Evolutionary conservation across 805 yeast species (phyloP).

Genomic region (Komagataella pastoris): DNA sequence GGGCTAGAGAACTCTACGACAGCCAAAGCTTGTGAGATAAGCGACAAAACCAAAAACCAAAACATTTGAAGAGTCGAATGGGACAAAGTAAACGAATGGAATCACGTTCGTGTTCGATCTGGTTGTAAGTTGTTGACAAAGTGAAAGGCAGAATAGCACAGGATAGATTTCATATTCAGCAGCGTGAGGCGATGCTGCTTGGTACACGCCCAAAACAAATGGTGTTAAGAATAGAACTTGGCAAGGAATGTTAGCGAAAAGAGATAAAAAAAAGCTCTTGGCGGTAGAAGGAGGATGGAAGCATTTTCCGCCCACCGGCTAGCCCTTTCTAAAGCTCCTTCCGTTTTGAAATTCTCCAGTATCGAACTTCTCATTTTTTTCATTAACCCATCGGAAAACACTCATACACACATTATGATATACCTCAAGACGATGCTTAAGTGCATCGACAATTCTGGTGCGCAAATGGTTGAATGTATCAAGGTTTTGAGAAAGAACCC

Average conservation of each 20-base stretch:
- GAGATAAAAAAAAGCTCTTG: not conserved
- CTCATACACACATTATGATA: constrained; percentile 38
- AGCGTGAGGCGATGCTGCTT: not conserved
- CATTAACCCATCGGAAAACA: not conserved
- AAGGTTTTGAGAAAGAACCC: constrained; percentile 88
- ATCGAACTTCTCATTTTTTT: not conserved
- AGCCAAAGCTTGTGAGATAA: constrained; percentile 19
- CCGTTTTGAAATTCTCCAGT: not conserved
- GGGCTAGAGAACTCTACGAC: constrained; percentile 36
- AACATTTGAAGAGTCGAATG: not conserved
- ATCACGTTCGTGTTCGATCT: not conserved
- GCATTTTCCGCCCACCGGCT: not conserved
- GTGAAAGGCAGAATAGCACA: not conserved
- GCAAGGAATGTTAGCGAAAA: not conserved
- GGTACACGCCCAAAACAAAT: not conserved
- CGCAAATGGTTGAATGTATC: constrained; percentile 89
- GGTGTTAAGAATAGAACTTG: not conserved
- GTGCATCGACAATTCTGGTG: constrained; percentile 91
- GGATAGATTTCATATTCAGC: not conserved
- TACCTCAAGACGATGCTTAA: constrained; percentile 78
- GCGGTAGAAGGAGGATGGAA: not conserved
- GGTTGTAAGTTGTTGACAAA: not conserved
- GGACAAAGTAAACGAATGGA: not conserved
- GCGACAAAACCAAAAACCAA: not conserved
- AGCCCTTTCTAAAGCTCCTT: not conserved